Conservation (phyloP, 768 basidiomycete genomes). For the Plicaturopsis crispa region DNA sequence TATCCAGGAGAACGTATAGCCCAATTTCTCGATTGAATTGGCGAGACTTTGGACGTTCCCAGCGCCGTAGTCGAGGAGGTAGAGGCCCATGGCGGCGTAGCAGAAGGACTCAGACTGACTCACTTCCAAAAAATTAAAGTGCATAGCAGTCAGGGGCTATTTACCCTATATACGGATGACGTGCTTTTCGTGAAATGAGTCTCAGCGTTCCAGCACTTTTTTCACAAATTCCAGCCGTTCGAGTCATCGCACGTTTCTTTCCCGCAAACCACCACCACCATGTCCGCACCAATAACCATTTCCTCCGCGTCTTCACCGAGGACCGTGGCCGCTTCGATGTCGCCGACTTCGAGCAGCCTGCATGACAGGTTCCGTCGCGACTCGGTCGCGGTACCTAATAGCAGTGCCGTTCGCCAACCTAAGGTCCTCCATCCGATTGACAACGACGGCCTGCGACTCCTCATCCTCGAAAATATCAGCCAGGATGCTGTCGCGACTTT, state of each 20-base stretch:
- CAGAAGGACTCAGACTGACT: background rate
- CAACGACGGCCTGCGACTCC: constrained; percentile 71
- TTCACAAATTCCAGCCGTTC: background rate
- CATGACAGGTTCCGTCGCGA: constrained; percentile 40
- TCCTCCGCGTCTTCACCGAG: constrained; percentile 18
- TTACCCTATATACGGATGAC: too few species aligned
- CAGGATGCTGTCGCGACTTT: constrained; percentile 80
- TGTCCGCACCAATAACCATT: constrained; percentile 45
- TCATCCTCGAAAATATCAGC: constrained; percentile 94
- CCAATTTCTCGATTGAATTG: constrained; percentile 80
- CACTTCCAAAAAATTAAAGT: background rate
- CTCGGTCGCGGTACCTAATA: constrained; percentile 18
- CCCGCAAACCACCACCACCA: constrained; percentile 16
- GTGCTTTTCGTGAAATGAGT: background rate
- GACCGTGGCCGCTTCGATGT: constrained; percentile 42
- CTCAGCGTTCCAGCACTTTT: background rate
- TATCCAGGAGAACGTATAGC: constrained; percentile 88
- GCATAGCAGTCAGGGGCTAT: background rate
- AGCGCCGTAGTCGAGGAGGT: constrained; percentile 94
- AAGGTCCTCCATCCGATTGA: constrained; percentile 78
- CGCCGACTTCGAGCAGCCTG: constrained; percentile 38
- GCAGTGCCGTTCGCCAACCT: constrained; percentile 39
- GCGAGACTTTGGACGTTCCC: constrained; percentile 93
- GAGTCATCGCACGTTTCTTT: background rate
- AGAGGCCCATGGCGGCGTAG: constrained; percentile 45